Conservation (phyloP, 371 early-diverging fungal genomes). For the Entomophthora muscae region DNA sequence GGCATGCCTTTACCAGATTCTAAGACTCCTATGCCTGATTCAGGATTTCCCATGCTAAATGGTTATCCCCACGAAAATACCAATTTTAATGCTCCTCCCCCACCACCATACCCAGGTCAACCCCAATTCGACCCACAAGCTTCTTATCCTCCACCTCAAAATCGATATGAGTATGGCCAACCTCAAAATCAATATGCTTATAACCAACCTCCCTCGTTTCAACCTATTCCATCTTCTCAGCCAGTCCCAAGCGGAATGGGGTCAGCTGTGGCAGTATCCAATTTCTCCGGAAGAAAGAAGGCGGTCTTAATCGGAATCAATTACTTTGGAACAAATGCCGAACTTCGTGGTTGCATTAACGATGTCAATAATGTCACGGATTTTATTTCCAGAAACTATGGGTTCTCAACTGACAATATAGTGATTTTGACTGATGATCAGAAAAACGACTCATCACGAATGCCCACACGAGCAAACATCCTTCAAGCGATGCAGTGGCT, state of each 20-base stretch:
- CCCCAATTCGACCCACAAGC: no score
- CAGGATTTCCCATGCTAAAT: no score
- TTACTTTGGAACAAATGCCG: conserved; percentile 8
- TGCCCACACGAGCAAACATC: conserved; percentile 54
- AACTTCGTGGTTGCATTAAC: conserved; percentile 11
- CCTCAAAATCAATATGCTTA: not conserved
- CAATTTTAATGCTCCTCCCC: no score
- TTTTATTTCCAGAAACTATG: conserved; percentile 9
- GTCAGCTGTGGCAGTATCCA: conserved; percentile 19
- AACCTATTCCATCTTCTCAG: not conserved
- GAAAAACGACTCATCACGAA: conserved; percentile 21
- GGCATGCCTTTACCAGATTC: no score
- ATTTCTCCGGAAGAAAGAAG: conserved; percentile 23
- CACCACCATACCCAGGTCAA: no score
- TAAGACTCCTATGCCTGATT: no score
- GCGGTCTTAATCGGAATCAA: conserved; percentile 14
- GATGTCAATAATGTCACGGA: conserved; percentile 11
- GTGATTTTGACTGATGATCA: conserved; percentile 9
- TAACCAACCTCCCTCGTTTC: not conserved
- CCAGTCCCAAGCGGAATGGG: not conserved
- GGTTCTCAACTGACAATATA: conserved; percentile 2
- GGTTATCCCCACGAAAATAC: no score
- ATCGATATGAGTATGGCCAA: no score
- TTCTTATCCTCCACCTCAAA: no score
- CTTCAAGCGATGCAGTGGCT: conserved; percentile 50